phyloP scores from a whole-genome alignment of 2,329 filamentous ascomycete species.

The Phialophora tarda region DNA sequence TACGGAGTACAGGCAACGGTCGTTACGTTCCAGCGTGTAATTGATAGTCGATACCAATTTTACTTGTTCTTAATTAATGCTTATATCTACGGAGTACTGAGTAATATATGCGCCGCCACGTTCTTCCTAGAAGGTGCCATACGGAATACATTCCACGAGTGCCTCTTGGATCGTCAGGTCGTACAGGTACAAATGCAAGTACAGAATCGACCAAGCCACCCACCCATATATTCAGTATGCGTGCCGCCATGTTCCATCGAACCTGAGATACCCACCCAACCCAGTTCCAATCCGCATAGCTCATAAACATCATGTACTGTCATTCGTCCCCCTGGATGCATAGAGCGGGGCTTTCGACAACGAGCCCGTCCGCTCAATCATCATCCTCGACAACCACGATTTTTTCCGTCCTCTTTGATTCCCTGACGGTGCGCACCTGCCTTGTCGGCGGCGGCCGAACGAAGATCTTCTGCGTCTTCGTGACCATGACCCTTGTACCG shows the following conservation, averaged over 20 bases:
- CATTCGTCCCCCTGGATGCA: neutral
- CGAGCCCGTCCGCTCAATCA: conserved; percentile 9
- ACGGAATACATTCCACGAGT: neutral
- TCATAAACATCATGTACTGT: conserved; percentile 1
- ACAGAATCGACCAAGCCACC: neutral
- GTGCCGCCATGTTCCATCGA: neutral
- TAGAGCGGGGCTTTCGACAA: neutral
- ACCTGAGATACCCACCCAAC: neutral
- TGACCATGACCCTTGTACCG: conserved; percentile 33
- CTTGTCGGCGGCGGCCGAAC: conserved; percentile 50
- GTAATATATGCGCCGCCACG: neutral
- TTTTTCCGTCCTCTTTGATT: conserved; percentile 58
- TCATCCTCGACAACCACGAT: conserved; percentile 45
- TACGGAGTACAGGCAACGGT: neutral
- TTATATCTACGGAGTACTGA: neutral
- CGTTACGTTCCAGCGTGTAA: neutral
- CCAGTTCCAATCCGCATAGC: neutral
- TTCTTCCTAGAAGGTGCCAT: neutral
- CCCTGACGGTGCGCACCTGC: conserved; percentile 64
- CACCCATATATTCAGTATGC: conserved; percentile 1
- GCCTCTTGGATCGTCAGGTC: neutral
- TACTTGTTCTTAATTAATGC: neutral
- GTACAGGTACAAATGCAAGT: neutral
- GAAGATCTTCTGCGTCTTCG: conserved; percentile 28
- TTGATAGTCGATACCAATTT: neutral